Evolutionary conservation across 257 asterid genomes (phyloP), one percentile per base, ranked within the genome.

Genomic region (Nicotiana knightiana): DNA sequence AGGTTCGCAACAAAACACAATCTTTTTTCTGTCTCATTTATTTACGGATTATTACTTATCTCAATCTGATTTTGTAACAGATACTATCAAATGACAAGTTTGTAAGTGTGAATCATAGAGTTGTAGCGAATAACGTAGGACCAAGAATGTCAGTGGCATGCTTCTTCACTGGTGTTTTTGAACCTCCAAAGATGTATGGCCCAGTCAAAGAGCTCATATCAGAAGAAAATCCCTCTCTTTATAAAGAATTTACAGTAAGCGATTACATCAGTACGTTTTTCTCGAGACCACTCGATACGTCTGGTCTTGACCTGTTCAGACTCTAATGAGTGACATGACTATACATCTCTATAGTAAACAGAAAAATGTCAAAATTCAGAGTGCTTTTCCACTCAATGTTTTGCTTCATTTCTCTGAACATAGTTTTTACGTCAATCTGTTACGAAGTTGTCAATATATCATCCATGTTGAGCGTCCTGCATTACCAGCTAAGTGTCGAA

Each of bases 131-230:
- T 82, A 48, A 35, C 16, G 70, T 9, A 0, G 96, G 95, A 5
- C 96, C 97, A 2, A 87, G 98, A 82, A 86, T 91, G 53, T 94
- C 98, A 5, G 90, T 88, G 28, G 97, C 95, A 2, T 89, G 93
- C 68, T 90, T 93, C 81, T 88, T 91, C 30, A 53, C 65, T 1
- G 94, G 97, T 65, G 81, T 6, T 51, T n/a, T 53, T 21, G n/a
- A 11, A 61, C 78, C 89, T 2, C 85, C 86, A 63, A 87, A 30
- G 81, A 68, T 83, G 9, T 93, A 90, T 79, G 91, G 87, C 26
- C 95, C 96, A 1, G 86, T 89, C 82, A 83, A 87, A 18, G 94
- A 90, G 84, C 76, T 93, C 87, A 43, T 85, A 67, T 84, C 97
- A 2, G 91, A 89, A 62, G 82, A 84, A 18, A 61, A 55, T 0